These are phyloP conservation scores for Quercus tomentella DNA, from an alignment of 331 rosid species.

Conservation along the genomic window DNA sequence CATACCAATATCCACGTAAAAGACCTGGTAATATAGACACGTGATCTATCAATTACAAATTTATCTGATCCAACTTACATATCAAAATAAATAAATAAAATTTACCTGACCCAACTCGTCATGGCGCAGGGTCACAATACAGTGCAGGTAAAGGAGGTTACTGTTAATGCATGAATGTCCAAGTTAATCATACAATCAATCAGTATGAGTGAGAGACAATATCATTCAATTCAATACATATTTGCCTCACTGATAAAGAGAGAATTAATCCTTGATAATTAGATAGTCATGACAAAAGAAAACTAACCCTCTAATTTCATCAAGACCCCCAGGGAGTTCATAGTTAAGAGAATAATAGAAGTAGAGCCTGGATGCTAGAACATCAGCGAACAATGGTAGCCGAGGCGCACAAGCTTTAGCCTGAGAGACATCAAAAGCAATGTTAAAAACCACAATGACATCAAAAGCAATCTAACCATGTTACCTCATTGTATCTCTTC, in stretches of 20 bases:
- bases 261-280: not conserved
- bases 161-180: slow-evolving; percentile 34
- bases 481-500: slow-evolving; percentile 80
- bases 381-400: slow-evolving; percentile 84
- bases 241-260: not conserved
- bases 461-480: not conserved
- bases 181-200: not conserved
- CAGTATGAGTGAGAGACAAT: not conserved
- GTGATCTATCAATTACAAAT: slow-evolving; percentile 4
- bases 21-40: not conserved
- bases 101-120: slow-evolving; percentile 98
- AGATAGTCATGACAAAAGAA: not conserved
- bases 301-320: slow-evolving; percentile 90
- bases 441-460: not conserved
- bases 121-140: slow-evolving; percentile 81
- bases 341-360: slow-evolving; percentile 85
- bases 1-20: slow-evolving; percentile 4
- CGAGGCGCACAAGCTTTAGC: slow-evolving; percentile 83
- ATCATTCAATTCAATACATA: not conserved
- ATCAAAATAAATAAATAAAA: no score
- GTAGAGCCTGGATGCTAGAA: slow-evolving; percentile 80
- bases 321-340: slow-evolving; percentile 69
- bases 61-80: not conserved
- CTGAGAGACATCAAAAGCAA: slow-evolving; percentile 26
- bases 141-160: slow-evolving; percentile 80